phyloP scores from a whole-genome alignment of 2,329 filamentous ascomycete species.

The Neofusicoccum ribis region DNA sequence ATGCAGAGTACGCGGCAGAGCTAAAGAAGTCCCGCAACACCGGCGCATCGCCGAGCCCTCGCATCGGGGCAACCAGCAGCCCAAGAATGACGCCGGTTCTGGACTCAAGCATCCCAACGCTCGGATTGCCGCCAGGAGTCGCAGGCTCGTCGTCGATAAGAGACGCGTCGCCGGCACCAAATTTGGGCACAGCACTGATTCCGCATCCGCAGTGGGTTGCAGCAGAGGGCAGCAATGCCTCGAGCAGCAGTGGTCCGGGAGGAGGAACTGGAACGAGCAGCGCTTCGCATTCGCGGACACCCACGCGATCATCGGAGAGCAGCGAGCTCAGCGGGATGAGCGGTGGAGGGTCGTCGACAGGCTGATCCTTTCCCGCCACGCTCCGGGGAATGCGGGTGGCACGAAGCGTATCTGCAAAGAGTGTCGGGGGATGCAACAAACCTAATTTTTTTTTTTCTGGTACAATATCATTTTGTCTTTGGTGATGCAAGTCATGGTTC shows the following conservation, averaged over 20 bases:
- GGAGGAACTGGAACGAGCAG: neutral
- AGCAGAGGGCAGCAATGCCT: neutral
- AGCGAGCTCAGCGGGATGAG: neutral
- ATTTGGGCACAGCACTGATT: neutral
- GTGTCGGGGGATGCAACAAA: neutral
- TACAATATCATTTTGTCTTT: neutral
- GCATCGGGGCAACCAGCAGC: slow-evolving; percentile 27
- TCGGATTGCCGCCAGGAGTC: slow-evolving; percentile 40
- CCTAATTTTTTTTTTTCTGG: neutral
- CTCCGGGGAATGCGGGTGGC: too few species aligned
- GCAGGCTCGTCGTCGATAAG: neutral
- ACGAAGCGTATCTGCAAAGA: too few species aligned
- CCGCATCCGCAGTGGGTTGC: neutral
- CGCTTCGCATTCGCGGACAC: slow-evolving; percentile 6
- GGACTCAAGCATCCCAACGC: slow-evolving; percentile 43
- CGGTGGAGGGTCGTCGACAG: neutral
- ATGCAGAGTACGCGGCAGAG: slow-evolving; percentile 38
- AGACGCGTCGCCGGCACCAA: slow-evolving; percentile 4
- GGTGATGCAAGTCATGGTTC: neutral
- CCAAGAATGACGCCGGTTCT: slow-evolving; percentile 27
- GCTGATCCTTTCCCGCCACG: neutral
- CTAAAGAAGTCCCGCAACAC: slow-evolving; percentile 30
- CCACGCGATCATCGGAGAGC: slow-evolving; percentile 7
- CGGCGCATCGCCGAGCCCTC: slow-evolving; percentile 41
- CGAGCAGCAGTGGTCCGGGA: neutral